These are phyloP conservation scores for Sugiyamaella marilandica DNA, from an alignment of 805 yeast species.

Conservation along the genomic window DNA sequence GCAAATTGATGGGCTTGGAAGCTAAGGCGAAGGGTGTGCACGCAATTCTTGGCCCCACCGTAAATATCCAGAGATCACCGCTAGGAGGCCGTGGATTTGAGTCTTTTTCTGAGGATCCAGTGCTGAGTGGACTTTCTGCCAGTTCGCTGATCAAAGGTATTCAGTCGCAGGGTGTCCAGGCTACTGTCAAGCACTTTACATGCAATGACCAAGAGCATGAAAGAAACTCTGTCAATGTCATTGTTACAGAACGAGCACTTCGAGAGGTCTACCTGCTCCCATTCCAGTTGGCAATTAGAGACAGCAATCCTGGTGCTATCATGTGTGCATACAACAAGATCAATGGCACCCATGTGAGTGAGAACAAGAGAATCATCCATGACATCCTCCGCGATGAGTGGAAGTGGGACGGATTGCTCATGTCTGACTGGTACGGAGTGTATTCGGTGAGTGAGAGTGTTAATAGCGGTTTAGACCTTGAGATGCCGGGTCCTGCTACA, in stretches of 20 bases:
- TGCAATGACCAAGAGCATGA: conserved; percentile 60
- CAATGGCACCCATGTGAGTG: conserved; percentile 56
- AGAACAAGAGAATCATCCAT: conserved; percentile 40
- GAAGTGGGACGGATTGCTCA: conserved; percentile 50
- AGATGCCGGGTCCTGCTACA: conserved; percentile 61
- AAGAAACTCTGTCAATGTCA: conserved; percentile 44
- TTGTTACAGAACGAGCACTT: conserved; percentile 55
- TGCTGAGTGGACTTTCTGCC: conserved; percentile 43
- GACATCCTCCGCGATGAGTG: conserved; percentile 52
- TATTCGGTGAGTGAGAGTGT: conserved; percentile 45
- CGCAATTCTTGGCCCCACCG: conserved; percentile 46
- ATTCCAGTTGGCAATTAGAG: conserved; percentile 53
- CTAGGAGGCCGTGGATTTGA: conserved; percentile 62
- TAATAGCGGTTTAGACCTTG: conserved; percentile 56
- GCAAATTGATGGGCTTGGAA: conserved; percentile 50
- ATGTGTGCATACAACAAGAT: conserved; percentile 64
- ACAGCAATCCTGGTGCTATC: conserved; percentile 48
- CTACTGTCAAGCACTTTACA: conserved; percentile 59
- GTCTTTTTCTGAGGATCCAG: conserved; percentile 59
- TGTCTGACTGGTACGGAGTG: conserved; percentile 65
- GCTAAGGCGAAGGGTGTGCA: conserved; percentile 51
- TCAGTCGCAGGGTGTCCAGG: conserved; percentile 47
- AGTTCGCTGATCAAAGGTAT: conserved; percentile 51
- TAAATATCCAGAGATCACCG: conserved; percentile 54
- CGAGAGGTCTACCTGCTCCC: conserved; percentile 63